A percentile compares a stretch with the other conserved stretches of the same genome.
phyloP scores from a whole-genome alignment of 106 monocot genomes.

The Triglochin maritima region DNA sequence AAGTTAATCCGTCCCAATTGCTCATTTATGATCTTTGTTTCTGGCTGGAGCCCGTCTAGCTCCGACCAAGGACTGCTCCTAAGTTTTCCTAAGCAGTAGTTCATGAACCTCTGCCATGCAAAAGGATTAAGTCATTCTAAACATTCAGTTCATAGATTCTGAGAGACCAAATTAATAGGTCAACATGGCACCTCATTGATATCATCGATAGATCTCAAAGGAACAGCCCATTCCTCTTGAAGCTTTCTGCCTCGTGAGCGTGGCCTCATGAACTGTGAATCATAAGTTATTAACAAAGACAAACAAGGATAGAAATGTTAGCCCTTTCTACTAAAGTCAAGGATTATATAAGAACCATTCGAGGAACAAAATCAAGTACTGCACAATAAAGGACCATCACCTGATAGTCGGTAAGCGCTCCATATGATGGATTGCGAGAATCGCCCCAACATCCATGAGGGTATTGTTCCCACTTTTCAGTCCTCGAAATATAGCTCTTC shows the following conservation, averaged over 20 bases:
- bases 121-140: no score
- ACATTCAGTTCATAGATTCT: no score
- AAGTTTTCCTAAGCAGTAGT: conserved; percentile 68
- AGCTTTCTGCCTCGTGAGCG: conserved; percentile 70
- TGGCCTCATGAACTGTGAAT: conserved; percentile 71
- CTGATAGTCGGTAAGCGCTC: conserved; percentile 80
- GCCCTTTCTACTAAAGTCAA: no score
- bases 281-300: neutral
- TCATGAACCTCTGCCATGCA: conserved; percentile 56
- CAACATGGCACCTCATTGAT: conserved; percentile 41
- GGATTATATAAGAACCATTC: no score
- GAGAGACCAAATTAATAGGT: neutral
- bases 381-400: conserved; percentile 11
- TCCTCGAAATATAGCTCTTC: conserved; percentile 78
- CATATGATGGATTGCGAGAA: conserved; percentile 83
- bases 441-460: conserved; percentile 88
- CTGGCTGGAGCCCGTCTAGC: conserved; percentile 71
- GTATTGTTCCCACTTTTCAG: conserved; percentile 83
- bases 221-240: conserved; percentile 82
- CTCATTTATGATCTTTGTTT: conserved; percentile 87
- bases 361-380: neutral
- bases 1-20: conserved; percentile 54
- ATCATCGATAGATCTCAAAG: conserved; percentile 64
- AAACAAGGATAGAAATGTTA: conserved; percentile 4
- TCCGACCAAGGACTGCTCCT: conserved; percentile 90